These are phyloP conservation scores for Trifolium pratense DNA, from an alignment of 306 rosid genomes.

Conservation along the genomic window DNA sequence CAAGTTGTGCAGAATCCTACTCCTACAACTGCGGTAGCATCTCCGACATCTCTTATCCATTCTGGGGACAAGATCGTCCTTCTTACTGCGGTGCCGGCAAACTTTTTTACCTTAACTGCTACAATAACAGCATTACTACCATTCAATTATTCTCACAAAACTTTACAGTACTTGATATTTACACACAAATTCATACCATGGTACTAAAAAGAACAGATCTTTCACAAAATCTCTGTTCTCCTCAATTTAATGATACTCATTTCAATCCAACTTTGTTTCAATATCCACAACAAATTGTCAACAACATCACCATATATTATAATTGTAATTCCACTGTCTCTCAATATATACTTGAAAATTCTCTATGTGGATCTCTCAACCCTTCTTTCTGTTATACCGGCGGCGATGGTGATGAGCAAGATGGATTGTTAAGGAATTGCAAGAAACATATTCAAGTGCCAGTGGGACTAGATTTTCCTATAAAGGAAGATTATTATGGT, in stretches of 20 bases:
- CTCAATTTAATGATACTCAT: not conserved
- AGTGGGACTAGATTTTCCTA: not conserved
- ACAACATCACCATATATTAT: constrained; percentile 43
- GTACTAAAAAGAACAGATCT: constrained; percentile 28
- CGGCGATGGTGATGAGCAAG: not conserved
- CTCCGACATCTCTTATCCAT: constrained; percentile 38
- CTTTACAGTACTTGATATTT: not conserved
- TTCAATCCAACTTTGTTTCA: not conserved
- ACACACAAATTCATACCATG: not conserved
- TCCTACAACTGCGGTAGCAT: constrained; percentile 42
- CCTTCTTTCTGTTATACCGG: not conserved
- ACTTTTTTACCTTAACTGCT: constrained; percentile 32
- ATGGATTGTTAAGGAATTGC: not conserved
- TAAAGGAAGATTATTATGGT: not conserved
- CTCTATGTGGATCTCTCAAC: not conserved
- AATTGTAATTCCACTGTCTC: not conserved
- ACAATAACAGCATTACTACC: not conserved
- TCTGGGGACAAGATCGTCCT: constrained; percentile 36
- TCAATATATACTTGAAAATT: not conserved
- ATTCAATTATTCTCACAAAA: not conserved
- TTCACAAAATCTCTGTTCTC: not conserved
- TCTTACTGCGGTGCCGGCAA: not conserved
- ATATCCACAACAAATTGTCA: not conserved
- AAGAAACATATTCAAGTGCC: not conserved
- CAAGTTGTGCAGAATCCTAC: not conserved